Conservation (phyloP, 495 filamentous ascomycete genomes). For the Talaromyces trachyspermus region DNA sequence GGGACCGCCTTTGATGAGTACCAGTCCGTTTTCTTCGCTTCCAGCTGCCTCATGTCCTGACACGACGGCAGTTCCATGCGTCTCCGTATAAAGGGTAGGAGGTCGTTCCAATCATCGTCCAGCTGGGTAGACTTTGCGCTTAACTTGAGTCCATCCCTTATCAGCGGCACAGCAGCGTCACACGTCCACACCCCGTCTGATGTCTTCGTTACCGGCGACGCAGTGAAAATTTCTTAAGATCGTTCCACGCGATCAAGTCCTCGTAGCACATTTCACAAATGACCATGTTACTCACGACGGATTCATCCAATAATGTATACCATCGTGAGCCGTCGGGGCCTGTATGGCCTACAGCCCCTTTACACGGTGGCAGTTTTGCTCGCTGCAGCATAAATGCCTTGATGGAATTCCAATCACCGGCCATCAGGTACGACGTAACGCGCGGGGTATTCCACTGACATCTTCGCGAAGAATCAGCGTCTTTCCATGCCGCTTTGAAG, state of each 20-base stretch:
- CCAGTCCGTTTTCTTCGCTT: background rate
- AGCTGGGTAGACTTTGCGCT: background rate
- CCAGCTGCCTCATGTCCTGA: background rate
- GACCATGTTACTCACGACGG: background rate
- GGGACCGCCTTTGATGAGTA: background rate
- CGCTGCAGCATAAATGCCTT: background rate
- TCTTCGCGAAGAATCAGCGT: background rate
- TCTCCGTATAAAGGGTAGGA: background rate
- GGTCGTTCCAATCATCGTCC: background rate
- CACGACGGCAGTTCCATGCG: background rate
- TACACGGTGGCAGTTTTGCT: background rate
- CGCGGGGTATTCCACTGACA: background rate
- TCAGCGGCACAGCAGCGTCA: background rate
- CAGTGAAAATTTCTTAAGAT: background rate
- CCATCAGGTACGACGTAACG: background rate
- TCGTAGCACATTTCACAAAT: background rate
- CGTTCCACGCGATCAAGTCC: background rate
- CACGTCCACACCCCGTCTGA: background rate
- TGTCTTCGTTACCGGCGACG: background rate
- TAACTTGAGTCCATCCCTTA: background rate
- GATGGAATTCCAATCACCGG: background rate
- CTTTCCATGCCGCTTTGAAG: background rate
- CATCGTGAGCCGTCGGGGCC: background rate
- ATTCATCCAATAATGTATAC: background rate
- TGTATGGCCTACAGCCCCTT: background rate